These are phyloP conservation scores for Epichloe gansuensis DNA, from an alignment of 2,329 filamentous ascomycete genomes.

Conservation along the genomic window DNA sequence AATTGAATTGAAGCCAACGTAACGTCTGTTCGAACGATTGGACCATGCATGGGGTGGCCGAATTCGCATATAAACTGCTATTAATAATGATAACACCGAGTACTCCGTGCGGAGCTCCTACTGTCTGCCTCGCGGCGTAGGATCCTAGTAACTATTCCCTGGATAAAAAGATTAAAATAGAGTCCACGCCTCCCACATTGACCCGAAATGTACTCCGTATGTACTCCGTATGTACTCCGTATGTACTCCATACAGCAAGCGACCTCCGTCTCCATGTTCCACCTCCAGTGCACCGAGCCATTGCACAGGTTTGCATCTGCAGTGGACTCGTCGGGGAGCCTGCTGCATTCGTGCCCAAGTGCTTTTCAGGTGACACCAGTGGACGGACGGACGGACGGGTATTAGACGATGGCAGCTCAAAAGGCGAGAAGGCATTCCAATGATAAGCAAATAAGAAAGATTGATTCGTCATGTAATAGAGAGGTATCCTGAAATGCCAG, in stretches of 20 bases:
- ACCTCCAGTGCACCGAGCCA: not conserved
- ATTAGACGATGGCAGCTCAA: not conserved
- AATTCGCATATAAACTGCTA: too few species aligned
- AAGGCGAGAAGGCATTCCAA: not conserved
- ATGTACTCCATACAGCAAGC: not conserved
- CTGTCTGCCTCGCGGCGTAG: not conserved
- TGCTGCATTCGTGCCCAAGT: not conserved
- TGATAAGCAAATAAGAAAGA: not conserved
- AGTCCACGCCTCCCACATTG: not conserved
- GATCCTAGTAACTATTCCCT: not conserved
- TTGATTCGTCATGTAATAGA: not conserved
- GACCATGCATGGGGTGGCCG: too few species aligned
- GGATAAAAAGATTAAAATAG: not conserved
- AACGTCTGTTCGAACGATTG: too few species aligned
- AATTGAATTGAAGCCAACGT: too few species aligned
- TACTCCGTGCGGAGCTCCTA: too few species aligned
- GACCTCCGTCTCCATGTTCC: not conserved
- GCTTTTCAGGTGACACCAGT: not conserved
- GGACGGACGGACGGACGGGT: not conserved
- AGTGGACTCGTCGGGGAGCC: not conserved
- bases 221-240: not conserved
- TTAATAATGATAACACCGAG: too few species aligned
- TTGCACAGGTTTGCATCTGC: not conserved
- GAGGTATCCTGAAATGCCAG: slow-evolving; percentile 1
- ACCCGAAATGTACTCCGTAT: not conserved